A percentile compares a stretch with the other conserved stretches of the same genome.
These are phyloP conservation scores for Rutstroemia sp. DNA, from an alignment of 2,329 filamentous ascomycete species.

Conservation along the genomic window DNA sequence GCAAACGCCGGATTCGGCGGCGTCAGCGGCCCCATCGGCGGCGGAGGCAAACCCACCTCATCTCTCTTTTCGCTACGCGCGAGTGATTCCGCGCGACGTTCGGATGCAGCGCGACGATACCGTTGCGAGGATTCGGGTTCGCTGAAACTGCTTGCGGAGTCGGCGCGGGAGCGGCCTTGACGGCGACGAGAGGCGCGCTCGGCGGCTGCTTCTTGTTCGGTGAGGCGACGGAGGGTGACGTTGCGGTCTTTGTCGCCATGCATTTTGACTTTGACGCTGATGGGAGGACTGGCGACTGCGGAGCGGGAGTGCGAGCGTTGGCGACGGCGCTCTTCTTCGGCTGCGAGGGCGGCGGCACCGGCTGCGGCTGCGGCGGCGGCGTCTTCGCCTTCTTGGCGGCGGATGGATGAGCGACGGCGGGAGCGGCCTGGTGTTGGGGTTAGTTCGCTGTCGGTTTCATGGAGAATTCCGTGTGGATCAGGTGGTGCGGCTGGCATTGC, in stretches of 20 bases:
- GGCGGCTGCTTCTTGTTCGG: slow-evolving; percentile 49
- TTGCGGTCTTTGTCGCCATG: slow-evolving; percentile 54
- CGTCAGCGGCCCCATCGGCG: slow-evolving; percentile 37
- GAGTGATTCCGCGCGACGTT: slow-evolving; percentile 1
- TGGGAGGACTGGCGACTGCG: slow-evolving; percentile 36
- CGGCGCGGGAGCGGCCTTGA: slow-evolving; percentile 37
- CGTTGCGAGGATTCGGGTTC: slow-evolving; percentile 46
- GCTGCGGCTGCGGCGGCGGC: slow-evolving; percentile 40
- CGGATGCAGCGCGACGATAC: slow-evolving; percentile 39
- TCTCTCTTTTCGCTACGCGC: slow-evolving; percentile 32
- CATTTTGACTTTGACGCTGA: slow-evolving; percentile 53
- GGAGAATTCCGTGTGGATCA: slow-evolving; percentile 42
- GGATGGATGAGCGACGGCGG: slow-evolving; percentile 39
- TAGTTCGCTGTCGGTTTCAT: slow-evolving; percentile 18
- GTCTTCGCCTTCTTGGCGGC: slow-evolving; percentile 36
- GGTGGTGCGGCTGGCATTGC: slow-evolving; percentile 49
- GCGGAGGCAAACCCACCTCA: slow-evolving; percentile 15
- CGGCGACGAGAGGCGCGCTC: slow-evolving; percentile 25
- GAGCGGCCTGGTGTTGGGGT: slow-evolving; percentile 27
- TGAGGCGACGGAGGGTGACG: slow-evolving; percentile 53
- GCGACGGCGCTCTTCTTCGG: slow-evolving; percentile 36
- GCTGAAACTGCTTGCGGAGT: slow-evolving; percentile 49
- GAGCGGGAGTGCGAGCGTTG: slow-evolving; percentile 18
- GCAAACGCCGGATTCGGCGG: slow-evolving; percentile 52
- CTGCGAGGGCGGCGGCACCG: slow-evolving; percentile 41